Evolutionary conservation across 441 rosid genomes (phyloP).

Genomic region (Gossypium trilobum): DNA sequence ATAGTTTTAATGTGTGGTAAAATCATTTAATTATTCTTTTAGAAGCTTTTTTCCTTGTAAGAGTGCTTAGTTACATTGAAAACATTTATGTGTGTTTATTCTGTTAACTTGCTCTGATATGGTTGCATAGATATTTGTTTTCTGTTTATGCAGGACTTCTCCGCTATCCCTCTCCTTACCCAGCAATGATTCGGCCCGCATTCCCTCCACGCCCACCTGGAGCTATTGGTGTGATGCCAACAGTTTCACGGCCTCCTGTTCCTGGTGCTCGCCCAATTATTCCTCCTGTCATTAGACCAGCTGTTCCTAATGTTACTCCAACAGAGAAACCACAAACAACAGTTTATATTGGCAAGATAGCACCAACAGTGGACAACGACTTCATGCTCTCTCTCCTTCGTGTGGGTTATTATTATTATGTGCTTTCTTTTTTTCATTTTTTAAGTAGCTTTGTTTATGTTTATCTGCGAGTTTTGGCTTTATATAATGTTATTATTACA

Average conservation of each 20-base stretch:
- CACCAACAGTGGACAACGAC: conserved; percentile 74
- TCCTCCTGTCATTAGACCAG: conserved; percentile 67
- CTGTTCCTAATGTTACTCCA: conserved; percentile 51
- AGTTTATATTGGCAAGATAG: conserved; percentile 92
- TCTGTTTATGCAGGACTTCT: conserved; percentile 55
- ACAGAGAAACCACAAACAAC: conserved; percentile 91
- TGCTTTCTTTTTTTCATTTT: background rate
- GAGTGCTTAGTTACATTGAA: conserved; percentile 22
- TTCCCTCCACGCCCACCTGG: conserved; percentile 85
- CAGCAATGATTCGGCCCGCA: conserved; percentile 62
- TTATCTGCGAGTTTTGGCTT: conserved; percentile 10
- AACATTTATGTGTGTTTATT: conserved; percentile 21
- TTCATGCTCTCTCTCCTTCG: conserved; percentile 70
- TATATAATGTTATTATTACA: conserved; percentile 15
- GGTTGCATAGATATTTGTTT: conserved; percentile 47
- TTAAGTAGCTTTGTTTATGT: background rate
- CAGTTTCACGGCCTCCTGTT: conserved; percentile 50
- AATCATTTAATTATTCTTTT: conserved; percentile 35
- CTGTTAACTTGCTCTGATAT: conserved; percentile 41
- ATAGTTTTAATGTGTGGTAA: conserved; percentile 94
- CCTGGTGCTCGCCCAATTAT: conserved; percentile 71
- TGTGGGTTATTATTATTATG: background rate
- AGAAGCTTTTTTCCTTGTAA: conserved; percentile 15
- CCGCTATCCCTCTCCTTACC: conserved; percentile 61
- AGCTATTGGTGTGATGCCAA: conserved; percentile 45